A percentile compares a stretch with the other conserved stretches of the same genome.
Conservation (phyloP, 371 early-diverging fungal genomes). For the Circinella umbellata region DNA sequence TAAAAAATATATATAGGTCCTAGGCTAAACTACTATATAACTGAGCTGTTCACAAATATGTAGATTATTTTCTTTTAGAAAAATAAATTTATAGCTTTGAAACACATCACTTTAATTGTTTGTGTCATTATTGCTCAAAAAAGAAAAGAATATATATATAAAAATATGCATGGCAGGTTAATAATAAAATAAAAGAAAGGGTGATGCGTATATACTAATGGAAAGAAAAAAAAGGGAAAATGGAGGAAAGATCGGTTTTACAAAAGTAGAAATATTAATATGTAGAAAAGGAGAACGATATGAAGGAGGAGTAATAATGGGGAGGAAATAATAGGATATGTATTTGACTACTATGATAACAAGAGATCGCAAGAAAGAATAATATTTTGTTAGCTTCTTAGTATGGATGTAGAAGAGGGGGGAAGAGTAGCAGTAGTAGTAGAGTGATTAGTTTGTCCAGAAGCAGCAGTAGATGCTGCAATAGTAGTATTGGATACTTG, state of each 20-base stretch:
- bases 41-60: no score
- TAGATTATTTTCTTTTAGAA: no score
- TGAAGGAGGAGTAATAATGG: not conserved
- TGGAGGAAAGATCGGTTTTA: slow-evolving; percentile 12
- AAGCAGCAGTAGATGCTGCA: slow-evolving; percentile 81
- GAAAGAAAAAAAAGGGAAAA: slow-evolving; percentile 22
- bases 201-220: slow-evolving; percentile 5
- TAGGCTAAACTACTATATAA: no score
- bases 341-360: no score
- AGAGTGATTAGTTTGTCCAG: slow-evolving; percentile 30
- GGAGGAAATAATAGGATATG: no score
- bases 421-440: slow-evolving; percentile 44
- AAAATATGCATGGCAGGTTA: slow-evolving; percentile 28
- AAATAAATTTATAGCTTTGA: no score
- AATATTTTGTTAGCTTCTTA: no score
- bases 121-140: not conserved
- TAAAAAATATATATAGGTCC: no score
- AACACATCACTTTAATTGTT: no score
- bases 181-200: slow-evolving; percentile 21
- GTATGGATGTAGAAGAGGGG: no score
- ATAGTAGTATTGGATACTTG: not conserved
- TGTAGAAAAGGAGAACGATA: not conserved
- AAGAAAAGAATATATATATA: not conserved
- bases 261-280: not conserved
- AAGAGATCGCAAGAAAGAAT: no score